Conservation (phyloP, 176 grass and related monocot species). For the Tillandsia leiboldiana region DNA sequence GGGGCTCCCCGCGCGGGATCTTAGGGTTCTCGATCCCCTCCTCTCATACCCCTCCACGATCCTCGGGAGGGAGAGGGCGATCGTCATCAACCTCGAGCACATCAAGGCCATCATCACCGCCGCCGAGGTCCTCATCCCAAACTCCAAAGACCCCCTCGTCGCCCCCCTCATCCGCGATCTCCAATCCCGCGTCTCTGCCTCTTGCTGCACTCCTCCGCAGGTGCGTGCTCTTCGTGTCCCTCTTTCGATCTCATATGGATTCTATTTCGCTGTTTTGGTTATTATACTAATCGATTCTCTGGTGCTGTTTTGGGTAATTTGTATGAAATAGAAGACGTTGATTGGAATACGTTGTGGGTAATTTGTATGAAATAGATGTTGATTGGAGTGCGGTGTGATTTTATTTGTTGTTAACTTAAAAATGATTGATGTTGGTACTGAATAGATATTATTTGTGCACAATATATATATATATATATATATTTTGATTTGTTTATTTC, state of each 20-base stretch:
- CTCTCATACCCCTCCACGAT: conserved; percentile 85
- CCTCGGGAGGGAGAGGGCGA: conserved; percentile 62
- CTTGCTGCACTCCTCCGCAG: not conserved
- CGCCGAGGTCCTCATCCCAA: conserved; percentile 54
- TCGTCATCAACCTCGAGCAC: conserved; percentile 79
- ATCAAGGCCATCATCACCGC: conserved; percentile 74
- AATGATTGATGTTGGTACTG: too few relatives aligned
- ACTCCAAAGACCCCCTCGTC: conserved; percentile 35
- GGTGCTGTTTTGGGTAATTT: too few relatives aligned
- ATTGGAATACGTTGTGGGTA: too few relatives aligned
- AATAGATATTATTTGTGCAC: too few relatives aligned
- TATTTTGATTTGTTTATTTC: too few relatives aligned
- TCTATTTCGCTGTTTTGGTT: not conserved
- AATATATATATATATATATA: too few relatives aligned
- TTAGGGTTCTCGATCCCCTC: conserved; percentile 61
- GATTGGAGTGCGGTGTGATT: too few relatives aligned
- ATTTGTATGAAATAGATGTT: too few relatives aligned
- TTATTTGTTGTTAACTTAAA: too few relatives aligned
- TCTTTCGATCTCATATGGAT: not conserved
- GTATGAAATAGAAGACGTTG: too few relatives aligned
- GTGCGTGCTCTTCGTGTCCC: not conserved
- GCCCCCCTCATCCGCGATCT: conserved; percentile 54
- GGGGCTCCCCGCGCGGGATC: conserved; percentile 67
- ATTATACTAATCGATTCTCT: too few relatives aligned
- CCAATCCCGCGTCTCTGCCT: conserved; percentile 24